Evolutionary conservation across 345 rosid species (phyloP), one percentile per base, ranked within the genome.

Genomic region (Boechera divaricarpa): DNA sequence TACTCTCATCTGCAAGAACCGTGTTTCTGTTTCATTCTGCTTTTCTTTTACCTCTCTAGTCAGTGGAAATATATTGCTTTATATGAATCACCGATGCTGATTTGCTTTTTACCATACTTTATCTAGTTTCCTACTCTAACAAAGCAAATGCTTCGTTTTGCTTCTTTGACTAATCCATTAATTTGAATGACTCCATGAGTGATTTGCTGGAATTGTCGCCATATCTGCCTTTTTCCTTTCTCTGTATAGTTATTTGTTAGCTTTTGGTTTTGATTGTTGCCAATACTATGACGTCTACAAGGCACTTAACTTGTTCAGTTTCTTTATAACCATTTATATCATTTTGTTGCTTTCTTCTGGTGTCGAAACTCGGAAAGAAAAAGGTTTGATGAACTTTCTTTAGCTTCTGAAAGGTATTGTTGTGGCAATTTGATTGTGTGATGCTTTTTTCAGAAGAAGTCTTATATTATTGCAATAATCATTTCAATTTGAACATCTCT

Each of bases 111-210:
- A 41, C 69, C 35, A 47, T 57, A 28, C 73, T 68, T 55, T 68
- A 9, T 76, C 29, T 68, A 15, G 36, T 68, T 74, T 45, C 24
- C 35, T 59, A 41, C 16, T 18, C 57, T 47, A 21, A 52, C 67
- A 82, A 69, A 65, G 78, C 67, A 55, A 78, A 48, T 13, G 65
- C 33, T 44, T 41, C 53, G 11, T 73, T 79, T 48, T 36, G 64
- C 67, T 63, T 59, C 76, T 83, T 82, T 84, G 89, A 84, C 81
- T 41, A 68, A 7, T 58, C 83, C 81, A 79, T 82, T 72, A 47
- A 38, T 63, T 56, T 18, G 56, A 64, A 69, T 48, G 58, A 67
- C 68, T 38, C 62, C 57, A 70, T 38, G 6, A 59, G 9, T 52
- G 70, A 49, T 28, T 63, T 78, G 74, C 70, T 75, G 9, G 68